phyloP scores from a whole-genome alignment of 169 alveolate genomes.

The Plasmodium malariae region DNA sequence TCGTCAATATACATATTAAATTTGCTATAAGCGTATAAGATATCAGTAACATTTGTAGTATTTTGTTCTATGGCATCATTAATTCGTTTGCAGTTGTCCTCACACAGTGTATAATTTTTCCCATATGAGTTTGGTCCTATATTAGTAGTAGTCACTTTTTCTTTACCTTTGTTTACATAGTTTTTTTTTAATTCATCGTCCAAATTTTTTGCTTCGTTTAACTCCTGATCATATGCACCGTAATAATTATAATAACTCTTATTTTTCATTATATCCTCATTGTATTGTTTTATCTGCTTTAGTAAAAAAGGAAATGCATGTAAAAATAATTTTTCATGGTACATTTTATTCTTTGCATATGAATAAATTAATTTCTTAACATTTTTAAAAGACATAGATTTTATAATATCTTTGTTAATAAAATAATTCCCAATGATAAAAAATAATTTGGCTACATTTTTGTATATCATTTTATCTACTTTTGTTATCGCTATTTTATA shows the following conservation, averaged over 20 bases:
- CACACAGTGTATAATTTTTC: too few relatives aligned
- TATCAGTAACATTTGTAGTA: slow-evolving; percentile 17
- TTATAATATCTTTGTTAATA: slow-evolving; percentile 10
- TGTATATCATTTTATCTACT: background rate
- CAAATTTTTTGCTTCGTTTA: background rate
- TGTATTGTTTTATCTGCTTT: slow-evolving; percentile 27
- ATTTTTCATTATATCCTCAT: slow-evolving; percentile 13
- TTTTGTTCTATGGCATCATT: too few relatives aligned
- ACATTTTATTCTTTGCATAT: slow-evolving; percentile 40
- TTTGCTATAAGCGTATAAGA: slow-evolving; percentile 46
- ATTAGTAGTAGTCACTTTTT: too few relatives aligned
- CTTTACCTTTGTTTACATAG: too few relatives aligned
- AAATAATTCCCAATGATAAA: slow-evolving; percentile 24
- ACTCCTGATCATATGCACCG: background rate
- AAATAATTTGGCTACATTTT: slow-evolving; percentile 8
- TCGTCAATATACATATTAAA: slow-evolving; percentile 68
- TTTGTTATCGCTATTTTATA: too few relatives aligned
- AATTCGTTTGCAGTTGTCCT: background rate
- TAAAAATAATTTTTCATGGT: slow-evolving; percentile 61
- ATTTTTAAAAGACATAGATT: background rate
- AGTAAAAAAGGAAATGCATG: slow-evolving; percentile 11
- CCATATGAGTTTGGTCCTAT: too few relatives aligned
- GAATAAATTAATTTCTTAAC: slow-evolving; percentile 13
- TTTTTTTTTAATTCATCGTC: background rate
- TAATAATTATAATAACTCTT: background rate